Evolutionary conservation across 1,284 basidiomycete genomes (phyloP).

Genomic region (Coniferiporia sulphurascens): DNA sequence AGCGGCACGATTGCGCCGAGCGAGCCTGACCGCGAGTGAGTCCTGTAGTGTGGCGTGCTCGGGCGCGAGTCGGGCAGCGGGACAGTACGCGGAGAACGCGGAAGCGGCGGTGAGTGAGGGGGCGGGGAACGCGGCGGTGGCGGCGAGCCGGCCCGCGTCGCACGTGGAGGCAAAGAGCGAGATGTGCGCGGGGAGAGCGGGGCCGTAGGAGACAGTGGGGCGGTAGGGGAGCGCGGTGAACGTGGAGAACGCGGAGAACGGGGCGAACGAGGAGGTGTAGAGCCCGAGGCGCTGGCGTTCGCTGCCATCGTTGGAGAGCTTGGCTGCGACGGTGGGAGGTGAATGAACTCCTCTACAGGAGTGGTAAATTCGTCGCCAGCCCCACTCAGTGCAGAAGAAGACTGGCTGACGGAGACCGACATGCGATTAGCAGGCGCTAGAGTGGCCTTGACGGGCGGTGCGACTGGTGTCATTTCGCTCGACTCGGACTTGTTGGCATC

Average conservation of each 20-base stretch:
- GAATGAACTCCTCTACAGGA: constrained; percentile 28
- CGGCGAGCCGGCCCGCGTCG: not conserved
- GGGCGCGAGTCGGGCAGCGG: constrained; percentile 46
- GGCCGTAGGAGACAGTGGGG: constrained; percentile 2
- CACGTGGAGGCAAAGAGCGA: constrained; percentile 1
- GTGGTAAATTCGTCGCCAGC: constrained; percentile 29
- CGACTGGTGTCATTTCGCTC: constrained; percentile 8
- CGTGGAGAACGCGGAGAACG: constrained; percentile 3
- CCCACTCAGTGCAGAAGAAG: constrained; percentile 8
- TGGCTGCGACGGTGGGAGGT: not conserved
- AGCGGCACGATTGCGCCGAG: constrained; percentile 14
- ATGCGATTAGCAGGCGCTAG: not conserved
- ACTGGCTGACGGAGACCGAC: constrained; percentile 2
- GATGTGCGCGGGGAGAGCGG: not conserved
- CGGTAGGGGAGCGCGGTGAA: constrained; percentile 2
- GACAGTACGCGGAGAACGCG: constrained; percentile 25
- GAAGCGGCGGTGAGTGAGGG: constrained; percentile 17
- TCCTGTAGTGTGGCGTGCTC: constrained; percentile 15
- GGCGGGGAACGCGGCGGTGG: constrained; percentile 8
- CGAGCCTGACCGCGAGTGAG: constrained; percentile 19
- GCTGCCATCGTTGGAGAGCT: not conserved
- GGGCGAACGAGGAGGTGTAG: not conserved
- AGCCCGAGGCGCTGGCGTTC: not conserved
- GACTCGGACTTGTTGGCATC: constrained; percentile 1
- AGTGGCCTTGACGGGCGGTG: not conserved